Evolutionary conservation across 345 rosid species (phyloP).

Genomic region (Populus ilicifolia): DNA sequence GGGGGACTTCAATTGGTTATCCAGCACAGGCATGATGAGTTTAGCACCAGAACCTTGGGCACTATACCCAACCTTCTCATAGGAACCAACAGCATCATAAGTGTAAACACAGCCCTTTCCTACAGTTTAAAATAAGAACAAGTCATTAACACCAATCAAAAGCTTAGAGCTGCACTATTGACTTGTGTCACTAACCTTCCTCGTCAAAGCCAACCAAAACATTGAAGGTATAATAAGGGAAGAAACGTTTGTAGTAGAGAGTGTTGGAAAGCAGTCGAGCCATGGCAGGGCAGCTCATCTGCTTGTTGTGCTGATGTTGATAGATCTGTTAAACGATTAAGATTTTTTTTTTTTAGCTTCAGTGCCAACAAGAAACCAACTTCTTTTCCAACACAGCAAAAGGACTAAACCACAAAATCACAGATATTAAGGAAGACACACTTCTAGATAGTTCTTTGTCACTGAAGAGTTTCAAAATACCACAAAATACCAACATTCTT

Average conservation of each 20-base stretch:
- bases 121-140: constrained; percentile 19
- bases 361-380: neutral
- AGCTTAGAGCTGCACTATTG: constrained; percentile 1
- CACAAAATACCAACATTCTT: neutral
- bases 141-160: neutral
- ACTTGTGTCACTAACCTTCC: constrained; percentile 51
- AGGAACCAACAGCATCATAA: constrained; percentile 97
- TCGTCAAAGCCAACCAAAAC: constrained; percentile 93
- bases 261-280: constrained; percentile 95
- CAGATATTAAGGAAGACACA: neutral
- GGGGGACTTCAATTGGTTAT: constrained; percentile 93
- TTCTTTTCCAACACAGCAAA: neutral
- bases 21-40: constrained; percentile 91
- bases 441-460: neutral
- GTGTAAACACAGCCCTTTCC: constrained; percentile 97
- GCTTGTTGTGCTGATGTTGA: constrained; percentile 98
- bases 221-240: constrained; percentile 92
- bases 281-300: constrained; percentile 97
- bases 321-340: constrained; percentile 49
- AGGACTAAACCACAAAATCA: neutral
- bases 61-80: constrained; percentile 95
- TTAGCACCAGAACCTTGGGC: constrained; percentile 93
- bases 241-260: constrained; percentile 93
- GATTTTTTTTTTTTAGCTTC: neutral
- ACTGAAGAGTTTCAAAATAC: neutral